Base-by-base conservation (phyloP, 108 stramenopile genomes). In the Cyclotella cryptica region DNA sequence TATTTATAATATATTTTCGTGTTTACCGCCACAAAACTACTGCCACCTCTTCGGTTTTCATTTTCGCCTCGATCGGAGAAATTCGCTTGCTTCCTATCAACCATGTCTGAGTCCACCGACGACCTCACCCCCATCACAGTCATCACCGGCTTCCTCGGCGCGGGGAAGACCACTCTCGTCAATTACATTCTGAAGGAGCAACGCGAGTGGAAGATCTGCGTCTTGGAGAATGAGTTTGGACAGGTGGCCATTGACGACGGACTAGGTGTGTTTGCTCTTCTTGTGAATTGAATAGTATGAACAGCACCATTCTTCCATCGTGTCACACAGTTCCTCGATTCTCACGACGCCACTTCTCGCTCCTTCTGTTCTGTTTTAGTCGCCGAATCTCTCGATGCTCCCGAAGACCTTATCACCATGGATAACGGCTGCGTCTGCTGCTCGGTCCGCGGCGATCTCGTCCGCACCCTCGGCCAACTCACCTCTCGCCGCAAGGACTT, bases 341-440 rank as follows among this genome's bases (percentile, higher is more conserved):
- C 35, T 35, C 6, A 35, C 35, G 4, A 2, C 35, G 6, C 35
- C 6, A 3, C 13, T 64, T 79, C 27, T 7, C 52, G 40, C 21
- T 5, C 15, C 57, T 27, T 0, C 53, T 76, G 29, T 17, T 65
- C 5, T 51, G 30, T 27, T 40, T 44, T 45, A 91, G 95, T 96
- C 44, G 95, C 95, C 54, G 94, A 95, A 77, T 92, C 92, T 28
- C 78, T 97, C 69, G 96, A 95, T 69, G 86, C 92, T 2, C 93
- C 94, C 39, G 96, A 98, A 80, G 99, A 99, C 77, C 83, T 99
- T 53, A 93, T 99, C 59, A 96, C 96, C 60, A 98, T 99, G 98
- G 98, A 98, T 85, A 99, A 99, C 84, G 99, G 99, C 22, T 99
- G 99, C 75, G 97, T 98, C 51, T 99, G 99, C 87, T 99, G 99